Conservation (phyloP, 345 rosid genomes). For the Balakata baccata region DNA sequence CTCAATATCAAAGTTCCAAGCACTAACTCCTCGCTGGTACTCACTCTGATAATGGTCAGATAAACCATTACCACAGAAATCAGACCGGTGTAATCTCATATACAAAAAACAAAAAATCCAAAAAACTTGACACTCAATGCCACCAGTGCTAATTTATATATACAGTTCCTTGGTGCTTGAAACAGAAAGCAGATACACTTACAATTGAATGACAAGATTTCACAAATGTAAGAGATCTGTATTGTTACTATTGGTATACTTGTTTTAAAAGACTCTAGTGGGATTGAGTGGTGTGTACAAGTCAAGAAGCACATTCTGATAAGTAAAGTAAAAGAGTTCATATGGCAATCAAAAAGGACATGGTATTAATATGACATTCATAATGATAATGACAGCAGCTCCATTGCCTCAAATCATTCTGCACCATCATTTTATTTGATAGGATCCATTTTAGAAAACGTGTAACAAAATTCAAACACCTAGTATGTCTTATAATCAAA, state of each 20-base stretch:
- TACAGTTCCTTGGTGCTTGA: not conserved
- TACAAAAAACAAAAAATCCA: not conserved
- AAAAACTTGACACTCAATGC: not conserved
- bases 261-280: not conserved
- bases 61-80: constrained; percentile 5
- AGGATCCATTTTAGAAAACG: not conserved
- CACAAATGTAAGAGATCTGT: not conserved
- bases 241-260: not conserved
- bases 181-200: not conserved
- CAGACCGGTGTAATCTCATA: not conserved
- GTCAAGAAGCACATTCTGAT: not conserved
- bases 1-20: constrained; percentile 94
- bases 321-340: not conserved
- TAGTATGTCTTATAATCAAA: not conserved
- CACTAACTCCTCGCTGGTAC: constrained; percentile 98
- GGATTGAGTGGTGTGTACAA: not conserved
- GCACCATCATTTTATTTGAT: not conserved
- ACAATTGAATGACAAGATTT: not conserved
- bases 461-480: not conserved
- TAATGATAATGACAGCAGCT: not conserved
- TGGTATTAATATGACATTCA: not conserved
- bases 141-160: constrained; percentile 1
- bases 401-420: not conserved
- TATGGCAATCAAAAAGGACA: not conserved
- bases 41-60: constrained; percentile 61